phyloP scores from a whole-genome alignment of 2,329 filamentous ascomycete species.

The Xylariaceae sp. region DNA sequence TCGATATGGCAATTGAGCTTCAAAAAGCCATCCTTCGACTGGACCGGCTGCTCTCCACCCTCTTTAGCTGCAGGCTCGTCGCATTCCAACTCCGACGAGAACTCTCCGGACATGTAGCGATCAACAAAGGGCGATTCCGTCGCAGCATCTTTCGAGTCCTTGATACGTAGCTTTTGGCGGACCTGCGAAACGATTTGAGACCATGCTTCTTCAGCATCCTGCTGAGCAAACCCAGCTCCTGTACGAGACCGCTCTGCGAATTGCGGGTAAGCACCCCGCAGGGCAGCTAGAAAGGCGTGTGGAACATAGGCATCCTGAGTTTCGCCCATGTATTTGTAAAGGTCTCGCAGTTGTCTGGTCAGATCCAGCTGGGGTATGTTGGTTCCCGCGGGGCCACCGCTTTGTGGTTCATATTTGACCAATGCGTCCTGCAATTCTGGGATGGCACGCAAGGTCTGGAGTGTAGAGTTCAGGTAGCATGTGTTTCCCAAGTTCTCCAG shows the following conservation, averaged over 20 bases:
- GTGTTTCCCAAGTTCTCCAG: constrained; percentile 94
- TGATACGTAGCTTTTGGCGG: constrained; percentile 69
- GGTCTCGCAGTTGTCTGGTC: constrained; percentile 69
- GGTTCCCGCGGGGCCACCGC: constrained; percentile 16
- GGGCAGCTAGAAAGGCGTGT: constrained; percentile 72
- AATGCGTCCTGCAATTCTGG: constrained; percentile 86
- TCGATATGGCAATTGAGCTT: constrained; percentile 97
- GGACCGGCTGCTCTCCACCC: constrained; percentile 65
- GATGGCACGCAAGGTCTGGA: constrained; percentile 85
- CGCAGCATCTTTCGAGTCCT: constrained; percentile 36
- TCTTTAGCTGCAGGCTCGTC: constrained; percentile 76
- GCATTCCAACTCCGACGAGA: constrained; percentile 74
- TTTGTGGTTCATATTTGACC: constrained; percentile 45
- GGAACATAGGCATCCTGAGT: constrained; percentile 87
- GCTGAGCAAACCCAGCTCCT: constrained; percentile 85
- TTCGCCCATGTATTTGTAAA: constrained; percentile 86
- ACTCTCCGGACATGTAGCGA: constrained; percentile 81
- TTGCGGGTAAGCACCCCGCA: constrained; percentile 80
- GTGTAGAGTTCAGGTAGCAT: constrained; percentile 94
- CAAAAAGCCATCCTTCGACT: constrained; percentile 71
- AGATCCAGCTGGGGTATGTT: constrained; percentile 61
- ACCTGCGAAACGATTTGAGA: constrained; percentile 88
- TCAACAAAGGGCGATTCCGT: constrained; percentile 72
- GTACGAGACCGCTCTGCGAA: constrained; percentile 86
- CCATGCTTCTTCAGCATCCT: constrained; percentile 98